Conservation (phyloP, 1,284 basidiomycete species). For the Cerioporus squamosus region DNA sequence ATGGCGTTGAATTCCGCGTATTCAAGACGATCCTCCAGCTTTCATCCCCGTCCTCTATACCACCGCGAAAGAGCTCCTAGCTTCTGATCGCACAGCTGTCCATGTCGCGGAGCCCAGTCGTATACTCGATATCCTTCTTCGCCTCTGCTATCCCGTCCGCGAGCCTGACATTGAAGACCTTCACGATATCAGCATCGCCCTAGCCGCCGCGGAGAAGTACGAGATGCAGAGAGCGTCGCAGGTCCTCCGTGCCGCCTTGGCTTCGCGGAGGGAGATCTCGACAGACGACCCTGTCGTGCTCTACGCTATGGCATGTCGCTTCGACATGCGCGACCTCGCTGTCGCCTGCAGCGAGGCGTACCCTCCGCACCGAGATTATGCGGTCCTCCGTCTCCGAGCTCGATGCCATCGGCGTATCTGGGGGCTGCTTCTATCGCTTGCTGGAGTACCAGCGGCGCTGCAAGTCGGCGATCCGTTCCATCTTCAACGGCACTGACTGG, state of each 20-base stretch:
- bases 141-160: slow-evolving; percentile 27
- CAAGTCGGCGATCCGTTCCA: background rate
- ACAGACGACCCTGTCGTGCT: slow-evolving; percentile 7
- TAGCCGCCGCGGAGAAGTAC: slow-evolving; percentile 41
- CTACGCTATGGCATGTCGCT: slow-evolving; percentile 12
- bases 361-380: slow-evolving; percentile 1
- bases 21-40: slow-evolving; percentile 20
- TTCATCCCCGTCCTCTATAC: slow-evolving; percentile 22
- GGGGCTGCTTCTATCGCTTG: slow-evolving; percentile 19
- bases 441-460: slow-evolving; percentile 17
- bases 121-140: slow-evolving; percentile 24
- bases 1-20: slow-evolving; percentile 21
- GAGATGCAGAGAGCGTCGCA: slow-evolving; percentile 33
- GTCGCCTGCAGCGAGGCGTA: slow-evolving; percentile 5
- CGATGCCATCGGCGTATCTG: slow-evolving; percentile 9
- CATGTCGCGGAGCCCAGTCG: slow-evolving; percentile 17
- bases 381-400: background rate
- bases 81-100: background rate
- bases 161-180: slow-evolving; percentile 13
- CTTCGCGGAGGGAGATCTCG: background rate
- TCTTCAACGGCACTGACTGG: slow-evolving; percentile 9
- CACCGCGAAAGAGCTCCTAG: background rate
- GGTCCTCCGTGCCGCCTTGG: background rate
- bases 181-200: slow-evolving; percentile 29
- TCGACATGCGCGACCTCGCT: slow-evolving; percentile 8